A percentile compares a stretch with the other conserved stretches of the same genome.
Conservation (phyloP, 139 green algal genomes). For the Picochlorum sp. region DNA sequence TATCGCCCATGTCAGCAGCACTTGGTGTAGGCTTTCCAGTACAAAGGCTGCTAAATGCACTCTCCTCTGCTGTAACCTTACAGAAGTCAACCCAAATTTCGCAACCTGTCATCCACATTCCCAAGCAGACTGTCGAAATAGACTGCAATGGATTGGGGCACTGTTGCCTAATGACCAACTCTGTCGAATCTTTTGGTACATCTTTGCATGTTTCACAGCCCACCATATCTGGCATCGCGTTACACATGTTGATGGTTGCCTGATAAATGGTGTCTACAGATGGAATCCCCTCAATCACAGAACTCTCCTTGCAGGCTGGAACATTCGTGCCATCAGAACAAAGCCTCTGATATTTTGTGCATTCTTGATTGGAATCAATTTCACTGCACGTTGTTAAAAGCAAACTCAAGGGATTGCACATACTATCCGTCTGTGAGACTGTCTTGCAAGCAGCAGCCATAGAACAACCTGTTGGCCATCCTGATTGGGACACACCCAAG, state of each 20-base stretch:
- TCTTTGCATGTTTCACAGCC: not conserved
- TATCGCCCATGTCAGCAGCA: not conserved
- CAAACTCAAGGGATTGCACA: not conserved
- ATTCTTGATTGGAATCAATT: not conserved
- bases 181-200: not conserved
- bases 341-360: not conserved
- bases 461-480: conserved; percentile 14
- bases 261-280: not conserved
- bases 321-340: not conserved
- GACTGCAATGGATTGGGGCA: conserved; percentile 4
- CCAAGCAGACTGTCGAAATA: conserved; percentile 2
- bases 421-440: not conserved
- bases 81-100: conserved; percentile 2
- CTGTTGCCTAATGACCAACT: not conserved
- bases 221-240: not conserved
- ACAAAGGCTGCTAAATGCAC: not conserved
- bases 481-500: not conserved
- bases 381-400: not conserved
- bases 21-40: not conserved
- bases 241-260: not conserved
- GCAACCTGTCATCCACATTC: not conserved
- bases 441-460: conserved; percentile 19
- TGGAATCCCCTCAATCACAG: not conserved
- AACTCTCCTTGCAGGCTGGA: not conserved
- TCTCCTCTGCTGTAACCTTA: not conserved